A percentile compares a stretch with the other conserved stretches of the same genome.
These are phyloP conservation scores for Coniella vitis DNA, from an alignment of 2,329 filamentous ascomycete species.

Conservation along the genomic window DNA sequence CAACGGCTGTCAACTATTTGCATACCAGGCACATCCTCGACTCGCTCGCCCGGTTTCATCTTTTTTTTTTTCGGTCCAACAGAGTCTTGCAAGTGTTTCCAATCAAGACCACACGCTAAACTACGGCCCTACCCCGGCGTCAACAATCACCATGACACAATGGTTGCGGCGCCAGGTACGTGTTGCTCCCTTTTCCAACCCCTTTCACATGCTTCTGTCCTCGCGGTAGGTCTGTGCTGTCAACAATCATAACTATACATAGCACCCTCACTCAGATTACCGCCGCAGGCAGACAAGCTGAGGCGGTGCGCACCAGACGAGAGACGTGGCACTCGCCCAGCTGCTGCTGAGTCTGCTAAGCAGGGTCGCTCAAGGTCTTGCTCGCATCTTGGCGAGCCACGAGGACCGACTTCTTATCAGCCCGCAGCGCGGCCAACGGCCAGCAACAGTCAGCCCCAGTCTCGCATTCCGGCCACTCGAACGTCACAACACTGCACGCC, in stretches of 20 bases:
- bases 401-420: too few relatives aligned
- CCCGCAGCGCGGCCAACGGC: too few relatives aligned
- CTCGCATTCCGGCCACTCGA: too few relatives aligned
- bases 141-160: neutral
- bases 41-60: neutral
- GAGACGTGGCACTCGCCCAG: constrained; percentile 3
- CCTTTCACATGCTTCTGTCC: neutral
- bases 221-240: too few relatives aligned
- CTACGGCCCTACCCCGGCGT: neutral
- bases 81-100: neutral
- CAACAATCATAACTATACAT: too few relatives aligned
- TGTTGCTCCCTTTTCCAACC: neutral
- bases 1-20: neutral
- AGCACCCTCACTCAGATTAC: too few relatives aligned
- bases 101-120: neutral
- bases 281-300: neutral
- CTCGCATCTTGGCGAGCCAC: too few relatives aligned
- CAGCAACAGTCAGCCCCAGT: too few relatives aligned
- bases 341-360: neutral
- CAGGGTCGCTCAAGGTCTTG: too few relatives aligned
- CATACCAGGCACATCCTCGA: neutral
- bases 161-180: neutral
- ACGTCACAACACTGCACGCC: too few relatives aligned
- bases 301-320: neutral
- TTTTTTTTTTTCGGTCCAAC: neutral